Base-by-base conservation (phyloP, 495 filamentous ascomycete genomes). In the Hypoxylon rickii region DNA sequence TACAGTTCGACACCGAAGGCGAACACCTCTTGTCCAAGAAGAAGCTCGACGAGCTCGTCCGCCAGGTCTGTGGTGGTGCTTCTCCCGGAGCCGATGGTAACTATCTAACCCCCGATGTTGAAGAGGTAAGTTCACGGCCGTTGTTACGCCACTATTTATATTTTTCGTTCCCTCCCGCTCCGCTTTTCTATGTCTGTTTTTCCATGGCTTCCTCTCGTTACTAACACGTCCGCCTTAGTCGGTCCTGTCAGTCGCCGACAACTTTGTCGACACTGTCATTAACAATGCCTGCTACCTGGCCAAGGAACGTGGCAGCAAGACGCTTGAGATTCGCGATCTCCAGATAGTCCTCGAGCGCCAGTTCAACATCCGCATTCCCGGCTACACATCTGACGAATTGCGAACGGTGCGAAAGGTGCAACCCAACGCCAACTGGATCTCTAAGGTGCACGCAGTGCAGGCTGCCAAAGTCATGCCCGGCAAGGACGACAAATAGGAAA, bases 281-380 rank as follows among this genome's bases (percentile, higher is more conserved):
- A 86, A 86, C 49, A 77, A 83, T 13, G 91, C 94, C 21, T 98
- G 94, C 74, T 88, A 88, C 58, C 85, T 96, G 44, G 90, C 94
- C 64, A 98, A 97, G 72, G 83, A 95, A 37, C 88, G 94, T 19
- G 86, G 87, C n/a, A 90, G 89, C 8, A 88, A 89, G 49, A 83
- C 85, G 0, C 86, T 98, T 6, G 94, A 98, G 60, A 86, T 96
- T 41, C 89, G 91, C 56, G 94, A 98, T 68, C 82, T 98, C 42
- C 94, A 97, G 73, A 86, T 97, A 24, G 86, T 96, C 18, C 86
- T 98, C 13, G 94, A 98, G 75, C 89, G 95, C 49, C 92, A 91
- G 69, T 97, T 95, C 83, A 97, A 97, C 72, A 97, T 97, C 75
- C 89, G 94, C 50, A 90, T 97, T 51, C 96, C 94, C 0, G 94